A percentile compares a stretch with the other conserved stretches of the same genome.
phyloP scores from a whole-genome alignment of 2,329 filamentous ascomycete genomes.

The Aotearoamyces nothofagi region DNA sequence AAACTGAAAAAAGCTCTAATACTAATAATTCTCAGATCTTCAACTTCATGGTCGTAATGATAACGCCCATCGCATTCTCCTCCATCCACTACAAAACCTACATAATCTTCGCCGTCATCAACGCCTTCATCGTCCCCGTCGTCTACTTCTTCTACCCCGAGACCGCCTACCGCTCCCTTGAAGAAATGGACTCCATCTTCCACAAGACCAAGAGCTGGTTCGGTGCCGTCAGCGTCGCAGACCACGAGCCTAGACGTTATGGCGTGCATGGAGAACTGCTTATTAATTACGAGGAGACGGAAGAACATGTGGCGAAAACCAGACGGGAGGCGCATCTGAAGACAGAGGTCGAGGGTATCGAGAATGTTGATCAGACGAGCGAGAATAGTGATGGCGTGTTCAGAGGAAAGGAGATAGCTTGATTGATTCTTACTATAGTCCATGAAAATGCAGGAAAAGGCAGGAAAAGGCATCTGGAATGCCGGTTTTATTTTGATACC shows the following conservation, averaged over 20 bases:
- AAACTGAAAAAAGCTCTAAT: constrained; percentile 13
- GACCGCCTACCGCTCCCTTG: constrained; percentile 45
- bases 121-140: constrained; percentile 17
- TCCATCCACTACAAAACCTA: constrained; percentile 45
- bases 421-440: too few relatives aligned
- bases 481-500: too few relatives aligned
- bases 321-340: background rate
- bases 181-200: constrained; percentile 54
- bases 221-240: constrained; percentile 25
- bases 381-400: too few relatives aligned
- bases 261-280: constrained; percentile 44
- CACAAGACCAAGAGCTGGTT: constrained; percentile 33
- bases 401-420: too few relatives aligned
- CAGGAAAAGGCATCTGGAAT: too few relatives aligned
- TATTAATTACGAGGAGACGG: constrained; percentile 16
- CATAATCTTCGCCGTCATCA: constrained; percentile 48
- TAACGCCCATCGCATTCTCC: constrained; percentile 22
- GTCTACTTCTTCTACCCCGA: constrained; percentile 50
- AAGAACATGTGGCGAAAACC: too few relatives aligned
- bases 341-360: too few relatives aligned
- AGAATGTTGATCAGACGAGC: too few relatives aligned
- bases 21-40: constrained; percentile 32
- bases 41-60: constrained; percentile 35
- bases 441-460: too few relatives aligned
- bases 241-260: constrained; percentile 36